Conservation (phyloP, 768 basidiomycete genomes). For the Steccherinum ochraceum region DNA sequence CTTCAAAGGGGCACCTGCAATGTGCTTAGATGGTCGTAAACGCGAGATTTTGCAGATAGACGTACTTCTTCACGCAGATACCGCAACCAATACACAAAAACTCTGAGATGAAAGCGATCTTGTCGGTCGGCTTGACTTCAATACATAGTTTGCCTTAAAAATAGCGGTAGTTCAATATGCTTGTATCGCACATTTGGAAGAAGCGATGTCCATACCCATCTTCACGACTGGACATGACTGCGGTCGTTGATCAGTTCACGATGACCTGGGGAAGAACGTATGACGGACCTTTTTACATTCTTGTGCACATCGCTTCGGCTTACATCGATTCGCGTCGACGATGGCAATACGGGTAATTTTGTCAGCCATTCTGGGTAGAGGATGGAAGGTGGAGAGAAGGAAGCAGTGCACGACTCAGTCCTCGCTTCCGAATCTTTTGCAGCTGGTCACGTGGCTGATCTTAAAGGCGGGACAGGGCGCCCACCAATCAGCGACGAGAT, state of each 20-base stretch:
- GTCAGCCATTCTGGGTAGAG: conserved; percentile 57
- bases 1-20: conserved; percentile 94
- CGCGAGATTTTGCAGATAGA: conserved; percentile 1
- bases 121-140: conserved; percentile 92
- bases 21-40: neutral
- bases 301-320: conserved; percentile 94
- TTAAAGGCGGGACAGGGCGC: no score
- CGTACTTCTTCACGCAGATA: conserved; percentile 99
- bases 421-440: no score
- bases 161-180: neutral
- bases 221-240: conserved; percentile 94
- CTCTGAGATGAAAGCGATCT: conserved; percentile 98
- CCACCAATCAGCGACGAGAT: no score
- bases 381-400: conserved; percentile 1
- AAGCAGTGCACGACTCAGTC: no score
- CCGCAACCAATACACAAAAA: conserved; percentile 99
- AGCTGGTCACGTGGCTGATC: no score
- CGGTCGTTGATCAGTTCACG: conserved; percentile 7
- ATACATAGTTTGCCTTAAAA: conserved; percentile 89
- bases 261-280: neutral
- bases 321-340: conserved; percentile 86
- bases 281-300: conserved; percentile 89
- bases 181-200: neutral
- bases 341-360: conserved; percentile 98
- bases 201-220: conserved; percentile 74